Percentiles rank a stretch among this genome's conserved stretches.
phyloP scores from a whole-genome alignment of 176 grass and related monocot genomes.

The Triticum monococcum region DNA sequence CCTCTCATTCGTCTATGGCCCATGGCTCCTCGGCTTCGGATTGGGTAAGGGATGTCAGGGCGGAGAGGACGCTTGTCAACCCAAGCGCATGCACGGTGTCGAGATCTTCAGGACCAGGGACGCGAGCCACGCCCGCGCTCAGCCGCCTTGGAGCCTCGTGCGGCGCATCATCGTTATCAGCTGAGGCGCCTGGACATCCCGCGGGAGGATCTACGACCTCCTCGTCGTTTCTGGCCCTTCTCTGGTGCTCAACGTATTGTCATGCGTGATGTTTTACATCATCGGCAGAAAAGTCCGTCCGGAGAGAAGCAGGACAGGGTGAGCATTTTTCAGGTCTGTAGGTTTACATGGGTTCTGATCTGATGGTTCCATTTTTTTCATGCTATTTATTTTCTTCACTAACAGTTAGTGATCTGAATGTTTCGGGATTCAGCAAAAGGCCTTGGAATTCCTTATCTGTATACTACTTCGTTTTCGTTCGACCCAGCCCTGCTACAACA shows the following conservation, averaged over 20 bases:
- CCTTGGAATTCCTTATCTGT: no score
- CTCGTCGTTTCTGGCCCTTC: constrained; percentile 24
- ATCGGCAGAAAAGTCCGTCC: background rate
- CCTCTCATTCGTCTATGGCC: background rate
- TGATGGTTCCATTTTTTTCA: no score
- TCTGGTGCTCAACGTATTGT: background rate
- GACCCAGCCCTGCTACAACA: no score
- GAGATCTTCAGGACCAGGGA: background rate
- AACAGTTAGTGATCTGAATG: no score
- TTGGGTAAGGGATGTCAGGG: background rate
- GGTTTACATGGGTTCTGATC: no score
- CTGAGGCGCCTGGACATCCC: background rate
- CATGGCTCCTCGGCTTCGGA: background rate
- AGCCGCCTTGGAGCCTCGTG: background rate
- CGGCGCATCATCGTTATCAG: background rate
- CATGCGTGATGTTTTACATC: constrained; percentile 31
- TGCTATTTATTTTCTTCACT: no score
- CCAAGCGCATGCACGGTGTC: no score
- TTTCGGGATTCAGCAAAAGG: no score
- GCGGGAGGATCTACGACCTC: background rate
- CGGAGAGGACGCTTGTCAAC: background rate
- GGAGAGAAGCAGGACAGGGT: background rate
- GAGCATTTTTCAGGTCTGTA: no score
- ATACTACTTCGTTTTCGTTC: no score
- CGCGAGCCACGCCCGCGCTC: background rate